Evolutionary conservation across 1,284 basidiomycete genomes (phyloP).

Genomic region (Coniferiporia weirii): DNA sequence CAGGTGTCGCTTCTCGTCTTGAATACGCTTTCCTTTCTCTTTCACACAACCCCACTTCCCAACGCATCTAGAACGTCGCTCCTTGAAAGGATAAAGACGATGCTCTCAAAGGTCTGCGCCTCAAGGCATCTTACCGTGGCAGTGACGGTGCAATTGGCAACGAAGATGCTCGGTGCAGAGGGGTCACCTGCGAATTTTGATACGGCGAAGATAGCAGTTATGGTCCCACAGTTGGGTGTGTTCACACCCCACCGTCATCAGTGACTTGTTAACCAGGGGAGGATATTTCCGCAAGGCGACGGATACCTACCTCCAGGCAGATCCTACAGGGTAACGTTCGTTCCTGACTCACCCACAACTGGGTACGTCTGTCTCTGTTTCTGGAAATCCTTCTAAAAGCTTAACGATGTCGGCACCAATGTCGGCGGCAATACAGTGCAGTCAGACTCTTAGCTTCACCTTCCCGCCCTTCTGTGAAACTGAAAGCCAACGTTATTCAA

Average conservation of each 20-base stretch:
- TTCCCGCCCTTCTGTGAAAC: slow-evolving; percentile 19
- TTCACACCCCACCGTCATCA: background rate
- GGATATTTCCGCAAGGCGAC: slow-evolving; percentile 22
- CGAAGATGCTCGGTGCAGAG: slow-evolving; percentile 56
- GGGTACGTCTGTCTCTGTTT: slow-evolving; percentile 27
- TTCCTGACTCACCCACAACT: slow-evolving; percentile 31
- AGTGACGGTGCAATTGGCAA: slow-evolving; percentile 62
- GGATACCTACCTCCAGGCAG: slow-evolving; percentile 30
- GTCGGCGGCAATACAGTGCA: slow-evolving; percentile 24
- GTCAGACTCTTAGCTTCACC: slow-evolving; percentile 32
- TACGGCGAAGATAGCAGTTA: slow-evolving; percentile 52
- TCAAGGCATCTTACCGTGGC: slow-evolving; percentile 53
- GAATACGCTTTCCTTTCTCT: slow-evolving; percentile 61
- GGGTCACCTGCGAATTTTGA: slow-evolving; percentile 60
- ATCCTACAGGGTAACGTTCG: slow-evolving; percentile 33
- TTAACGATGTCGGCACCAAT: slow-evolving; percentile 13
- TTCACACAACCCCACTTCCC: slow-evolving; percentile 40
- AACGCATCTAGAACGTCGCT: slow-evolving; percentile 36
- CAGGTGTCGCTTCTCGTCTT: slow-evolving; percentile 58
- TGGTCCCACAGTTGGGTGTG: slow-evolving; percentile 60
- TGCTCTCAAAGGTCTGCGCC: slow-evolving; percentile 44
- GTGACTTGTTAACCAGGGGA: background rate
- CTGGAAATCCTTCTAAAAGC: slow-evolving; percentile 12
- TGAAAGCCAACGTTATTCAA: slow-evolving; percentile 22
- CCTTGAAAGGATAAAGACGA: slow-evolving; percentile 48